Evolutionary conservation across 2,329 filamentous ascomycete species (phyloP), one percentile per base, ranked within the genome.

Genomic region (Ophiosphaerella narmari): DNA sequence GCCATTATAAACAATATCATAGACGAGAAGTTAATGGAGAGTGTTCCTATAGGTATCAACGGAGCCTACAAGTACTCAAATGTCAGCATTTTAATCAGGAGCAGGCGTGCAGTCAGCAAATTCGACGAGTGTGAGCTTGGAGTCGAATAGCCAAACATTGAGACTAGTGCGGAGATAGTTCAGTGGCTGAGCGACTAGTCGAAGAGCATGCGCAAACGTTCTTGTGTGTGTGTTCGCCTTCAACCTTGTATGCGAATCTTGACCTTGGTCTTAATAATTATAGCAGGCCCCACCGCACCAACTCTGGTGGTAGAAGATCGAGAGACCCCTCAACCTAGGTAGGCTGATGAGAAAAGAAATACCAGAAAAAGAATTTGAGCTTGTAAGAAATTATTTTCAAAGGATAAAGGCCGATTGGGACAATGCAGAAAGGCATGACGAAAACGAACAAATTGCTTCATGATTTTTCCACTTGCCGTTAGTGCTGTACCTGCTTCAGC

Each of bases 1-100:
- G 41, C 13, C n/a, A 46, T 49, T 31, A 44, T 24, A 13, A 43
- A 52, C 13, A 37, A n/a, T 13, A 18, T 48, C 8, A 11, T 52
- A 4, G 16, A 39, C 23, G 50, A 52, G 31, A 38, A 16, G 3
- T 29, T 52, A 2, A 16, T 49, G 3, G 21, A 40, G 7, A 52
- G 36, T 8, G 26, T 44, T 5, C 45, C 44, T 8, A 33, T 52
- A 16, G 37, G 39, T 37, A 7, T 35, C 13, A 35, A 35, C 13
- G 14, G 26, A 29, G 26, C 26, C 2, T 29, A 29, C 26, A 29
- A 29, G 26, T 8, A 29, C 2, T 9, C 26, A 29, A 29, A 29
- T 9, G 11, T 29, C 11, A 29, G 26, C 26, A 29, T 29, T 29
- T 29, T 29, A 29, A 29, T 29, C 11, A 29, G 13, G 33, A 14